Base-by-base conservation (phyloP, 2,329 filamentous ascomycete genomes). In the Penicillium nordicum region DNA sequence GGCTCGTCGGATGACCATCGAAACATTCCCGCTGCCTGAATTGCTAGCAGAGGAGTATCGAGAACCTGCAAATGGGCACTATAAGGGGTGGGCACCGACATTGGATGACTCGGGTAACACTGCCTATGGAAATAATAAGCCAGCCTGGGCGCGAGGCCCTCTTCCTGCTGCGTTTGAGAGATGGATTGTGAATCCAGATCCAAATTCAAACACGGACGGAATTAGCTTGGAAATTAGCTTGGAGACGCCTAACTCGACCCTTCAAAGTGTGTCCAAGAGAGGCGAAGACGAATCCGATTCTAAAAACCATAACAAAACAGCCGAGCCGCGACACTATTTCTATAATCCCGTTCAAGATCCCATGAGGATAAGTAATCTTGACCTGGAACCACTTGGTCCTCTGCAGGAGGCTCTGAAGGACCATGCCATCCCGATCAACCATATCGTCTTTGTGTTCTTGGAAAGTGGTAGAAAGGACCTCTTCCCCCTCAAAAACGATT, bases 391-490 rank as follows among this genome's bases (percentile, higher is more conserved):
- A 5, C 53, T 68, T 29, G 60, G 60, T 7, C 60, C 63, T 40
- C 45, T 71, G 36, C 38, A 65, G 38, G 43, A 66, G 25, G 68
- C 64, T 2, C 50, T 71, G 12, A 54, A 63, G 27, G 57, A 68
- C 11, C 60, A 63, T 25, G 53, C 62, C 10, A 60, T 69, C 7
- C 57, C 65, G 7, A 69, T 71, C 40, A 69, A 62, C 5, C 69
- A 71, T 38, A 58, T 71, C n/a, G 53, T 70, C 25, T 53, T 71
- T 14, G 56, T 71, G 36, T 61, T 65, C 10, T 63, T 70, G 67
- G 69, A 71, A 60, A 71, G 69, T 40, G 57, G 63, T 11, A 59
- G 69, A 23, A 69, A 70, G 42, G 69, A 70, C 32, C 38, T 70
- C 9, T 71, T 71, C 48, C 69, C 69, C 4, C 56, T 71, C 3